A percentile compares a stretch with the other conserved stretches of the same genome.
These are phyloP conservation scores for Microdochium trichocladiopsis DNA, from an alignment of 2,329 filamentous ascomycete species.

Conservation along the genomic window DNA sequence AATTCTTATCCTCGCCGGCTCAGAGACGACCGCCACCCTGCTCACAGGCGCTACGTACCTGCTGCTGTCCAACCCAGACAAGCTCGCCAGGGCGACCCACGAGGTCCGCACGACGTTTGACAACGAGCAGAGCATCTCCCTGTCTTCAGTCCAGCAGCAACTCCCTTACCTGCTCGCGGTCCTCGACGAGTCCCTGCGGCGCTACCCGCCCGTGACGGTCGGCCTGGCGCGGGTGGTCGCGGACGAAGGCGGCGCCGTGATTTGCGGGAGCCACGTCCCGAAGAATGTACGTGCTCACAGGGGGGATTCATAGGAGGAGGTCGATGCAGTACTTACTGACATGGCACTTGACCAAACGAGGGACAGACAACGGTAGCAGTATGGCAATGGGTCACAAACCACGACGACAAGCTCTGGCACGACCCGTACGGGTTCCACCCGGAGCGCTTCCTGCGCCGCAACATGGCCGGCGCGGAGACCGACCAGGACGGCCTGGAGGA, in stretches of 20 bases:
- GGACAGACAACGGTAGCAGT: constrained; percentile 2
- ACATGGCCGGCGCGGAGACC: background rate
- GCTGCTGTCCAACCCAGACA: background rate
- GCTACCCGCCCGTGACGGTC: background rate
- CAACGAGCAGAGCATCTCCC: background rate
- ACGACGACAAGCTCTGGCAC: constrained; percentile 1
- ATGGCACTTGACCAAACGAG: too few relatives aligned
- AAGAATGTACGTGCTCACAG: background rate
- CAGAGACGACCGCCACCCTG: background rate
- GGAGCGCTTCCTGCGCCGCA: constrained; percentile 2
- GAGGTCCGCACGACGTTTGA: background rate
- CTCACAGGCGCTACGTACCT: background rate
- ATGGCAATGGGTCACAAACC: constrained; percentile 4
- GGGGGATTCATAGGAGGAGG: too few relatives aligned
- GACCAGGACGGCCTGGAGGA: background rate
- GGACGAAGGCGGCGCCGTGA: background rate
- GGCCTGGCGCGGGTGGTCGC: background rate
- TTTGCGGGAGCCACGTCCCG: background rate
- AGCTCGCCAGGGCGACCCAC: background rate
- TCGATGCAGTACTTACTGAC: too few relatives aligned
- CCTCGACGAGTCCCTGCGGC: background rate
- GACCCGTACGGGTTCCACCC: constrained; percentile 3
- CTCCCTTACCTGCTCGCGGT: background rate
- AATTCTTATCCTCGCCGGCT: background rate
- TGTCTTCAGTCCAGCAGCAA: background rate